These are phyloP conservation scores for Lepidium didymum DNA, from an alignment of 345 rosid species.

Conservation along the genomic window DNA sequence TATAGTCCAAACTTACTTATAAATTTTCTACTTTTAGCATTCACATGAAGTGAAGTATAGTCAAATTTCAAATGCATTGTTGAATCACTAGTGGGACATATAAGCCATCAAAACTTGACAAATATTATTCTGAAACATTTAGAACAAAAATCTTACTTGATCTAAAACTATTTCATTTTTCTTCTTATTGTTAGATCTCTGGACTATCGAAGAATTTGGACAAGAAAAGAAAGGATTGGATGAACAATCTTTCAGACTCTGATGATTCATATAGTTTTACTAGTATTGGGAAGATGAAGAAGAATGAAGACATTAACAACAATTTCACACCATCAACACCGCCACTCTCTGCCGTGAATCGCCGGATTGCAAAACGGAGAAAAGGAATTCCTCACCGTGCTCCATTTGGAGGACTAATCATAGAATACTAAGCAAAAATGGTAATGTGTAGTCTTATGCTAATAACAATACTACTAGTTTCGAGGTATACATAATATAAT, in stretches of 20 bases:
- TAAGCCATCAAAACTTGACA: too few relatives aligned
- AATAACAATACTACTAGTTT: constrained; percentile 10
- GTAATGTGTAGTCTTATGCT: constrained; percentile 17
- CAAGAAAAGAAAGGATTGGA: constrained; percentile 42
- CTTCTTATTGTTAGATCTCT: constrained; percentile 36
- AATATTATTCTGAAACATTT: too few relatives aligned
- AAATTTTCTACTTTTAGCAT: too few relatives aligned
- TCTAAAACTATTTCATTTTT: background rate
- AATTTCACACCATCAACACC: constrained; percentile 86
- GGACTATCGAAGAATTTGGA: constrained; percentile 53
- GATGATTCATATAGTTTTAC: constrained; percentile 72
- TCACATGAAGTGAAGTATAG: too few relatives aligned
- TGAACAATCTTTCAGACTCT: constrained; percentile 45
- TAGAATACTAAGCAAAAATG: constrained; percentile 51
- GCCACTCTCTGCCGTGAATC: constrained; percentile 51
- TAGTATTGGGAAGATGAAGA: constrained; percentile 45
- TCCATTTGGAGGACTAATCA: constrained; percentile 76
- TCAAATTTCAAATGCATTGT: too few relatives aligned
- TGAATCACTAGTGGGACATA: too few relatives aligned
- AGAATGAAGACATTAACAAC: constrained; percentile 23
- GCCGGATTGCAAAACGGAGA: constrained; percentile 61
- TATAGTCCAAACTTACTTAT: too few relatives aligned
- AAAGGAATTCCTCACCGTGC: constrained; percentile 95
- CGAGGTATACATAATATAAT: background rate
- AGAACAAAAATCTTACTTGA: background rate